Conservation (phyloP, 345 rosid genomes). For the Erucastrum elatum region DNA sequence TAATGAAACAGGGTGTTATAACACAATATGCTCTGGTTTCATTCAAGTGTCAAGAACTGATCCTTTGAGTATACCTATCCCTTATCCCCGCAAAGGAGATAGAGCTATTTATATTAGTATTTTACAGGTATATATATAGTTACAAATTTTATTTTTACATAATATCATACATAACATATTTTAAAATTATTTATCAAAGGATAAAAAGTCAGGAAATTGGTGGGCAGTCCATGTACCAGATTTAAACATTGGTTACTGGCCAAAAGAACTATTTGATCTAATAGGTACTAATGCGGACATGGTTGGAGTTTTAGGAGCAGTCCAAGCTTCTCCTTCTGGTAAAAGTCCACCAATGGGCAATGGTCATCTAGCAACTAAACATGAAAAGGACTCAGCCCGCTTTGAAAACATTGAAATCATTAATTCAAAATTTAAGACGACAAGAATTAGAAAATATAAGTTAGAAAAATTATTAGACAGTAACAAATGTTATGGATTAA, state of each 20-base stretch:
- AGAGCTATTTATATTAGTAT: neutral
- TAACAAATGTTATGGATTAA: slow-evolving; percentile 3
- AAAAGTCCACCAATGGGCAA: slow-evolving; percentile 19
- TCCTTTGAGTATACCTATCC: neutral
- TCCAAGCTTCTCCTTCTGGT: slow-evolving; percentile 2
- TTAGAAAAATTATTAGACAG: neutral
- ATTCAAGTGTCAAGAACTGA: neutral
- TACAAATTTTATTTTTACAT: no score
- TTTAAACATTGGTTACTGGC: neutral
- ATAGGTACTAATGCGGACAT: neutral
- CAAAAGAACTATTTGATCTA: slow-evolving; percentile 21
- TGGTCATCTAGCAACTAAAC: slow-evolving; percentile 2
- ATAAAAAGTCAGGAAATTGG: neutral
- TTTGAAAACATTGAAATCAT: neutral
- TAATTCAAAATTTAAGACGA: neutral
- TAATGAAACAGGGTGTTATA: neutral
- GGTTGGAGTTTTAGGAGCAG: slow-evolving; percentile 6
- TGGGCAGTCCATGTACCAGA: neutral
- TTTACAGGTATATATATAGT: neutral
- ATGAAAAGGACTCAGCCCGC: neutral
- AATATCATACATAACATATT: neutral
- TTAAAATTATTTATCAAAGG: neutral
- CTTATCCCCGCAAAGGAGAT: neutral
- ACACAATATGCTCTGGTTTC: neutral
- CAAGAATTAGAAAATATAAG: neutral